Percentiles rank a stretch among this genome's conserved stretches.
Conservation (phyloP, 257 asterid genomes). For the Perilla frutescens region DNA sequence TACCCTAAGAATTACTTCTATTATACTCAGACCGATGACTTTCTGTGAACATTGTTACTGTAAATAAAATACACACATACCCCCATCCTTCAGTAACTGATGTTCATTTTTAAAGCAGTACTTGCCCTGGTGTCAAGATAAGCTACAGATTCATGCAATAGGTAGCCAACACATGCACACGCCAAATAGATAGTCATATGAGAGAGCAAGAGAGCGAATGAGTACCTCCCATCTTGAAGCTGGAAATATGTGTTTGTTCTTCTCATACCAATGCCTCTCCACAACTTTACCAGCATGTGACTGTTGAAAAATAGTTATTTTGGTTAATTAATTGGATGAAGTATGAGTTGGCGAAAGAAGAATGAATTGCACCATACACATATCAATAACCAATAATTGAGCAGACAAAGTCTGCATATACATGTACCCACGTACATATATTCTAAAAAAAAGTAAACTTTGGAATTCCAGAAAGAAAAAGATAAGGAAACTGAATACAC, state of each 20-base stretch:
- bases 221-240: constrained; percentile 99
- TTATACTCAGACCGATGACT: background rate
- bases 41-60: too few relatives aligned
- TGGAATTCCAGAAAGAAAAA: background rate
- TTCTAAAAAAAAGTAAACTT: background rate
- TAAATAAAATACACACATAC: too few relatives aligned
- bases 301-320: constrained; percentile 49
- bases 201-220: constrained; percentile 19
- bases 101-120: too few relatives aligned
- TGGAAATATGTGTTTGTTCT: constrained; percentile 98
- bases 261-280: constrained; percentile 99
- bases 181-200: background rate
- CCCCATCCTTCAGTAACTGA: too few relatives aligned
- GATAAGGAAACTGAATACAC: background rate
- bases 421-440: constrained; percentile 6
- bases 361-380: background rate
- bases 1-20: too few relatives aligned
- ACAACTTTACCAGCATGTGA: constrained; percentile 99
- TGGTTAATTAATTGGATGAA: constrained; percentile 18
- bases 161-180: constrained; percentile 2
- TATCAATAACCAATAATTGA: constrained; percentile 1
- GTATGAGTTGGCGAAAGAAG: background rate
- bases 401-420: background rate
- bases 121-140: too few relatives aligned
- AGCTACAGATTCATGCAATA: background rate